phyloP scores from a whole-genome alignment of 208 protist species.

The Entamoeba invadens region DNA sequence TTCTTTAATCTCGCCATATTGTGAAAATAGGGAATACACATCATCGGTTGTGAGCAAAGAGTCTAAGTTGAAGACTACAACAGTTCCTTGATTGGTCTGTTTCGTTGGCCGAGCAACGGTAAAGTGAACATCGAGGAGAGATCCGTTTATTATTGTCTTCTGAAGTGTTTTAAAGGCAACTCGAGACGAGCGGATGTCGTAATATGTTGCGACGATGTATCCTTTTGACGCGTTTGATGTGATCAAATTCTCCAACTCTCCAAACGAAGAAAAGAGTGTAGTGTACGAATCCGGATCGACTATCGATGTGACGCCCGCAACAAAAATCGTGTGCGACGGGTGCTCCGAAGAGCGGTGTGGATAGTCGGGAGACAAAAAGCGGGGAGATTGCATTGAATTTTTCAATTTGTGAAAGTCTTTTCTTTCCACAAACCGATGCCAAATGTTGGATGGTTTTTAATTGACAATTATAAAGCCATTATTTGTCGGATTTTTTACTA shows the following conservation, averaged over 20 bases:
- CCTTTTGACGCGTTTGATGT: slow-evolving; percentile 33
- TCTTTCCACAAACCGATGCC: no score
- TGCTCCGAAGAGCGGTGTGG: background rate
- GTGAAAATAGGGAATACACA: slow-evolving; percentile 34
- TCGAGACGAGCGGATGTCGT: slow-evolving; percentile 43
- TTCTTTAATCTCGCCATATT: slow-evolving; percentile 48
- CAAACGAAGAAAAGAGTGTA: background rate
- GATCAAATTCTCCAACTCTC: slow-evolving; percentile 37
- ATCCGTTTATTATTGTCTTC: slow-evolving; percentile 4
- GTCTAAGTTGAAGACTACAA: slow-evolving; percentile 53
- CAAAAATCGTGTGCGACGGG: background rate
- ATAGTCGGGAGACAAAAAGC: background rate
- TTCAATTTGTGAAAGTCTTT: no score
- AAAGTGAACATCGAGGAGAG: slow-evolving; percentile 39
- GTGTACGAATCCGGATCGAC: background rate
- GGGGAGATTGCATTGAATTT: background rate
- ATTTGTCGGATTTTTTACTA: no score
- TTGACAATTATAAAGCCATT: no score
- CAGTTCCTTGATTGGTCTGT: slow-evolving; percentile 44
- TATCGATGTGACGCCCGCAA: background rate
- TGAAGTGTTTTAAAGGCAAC: slow-evolving; percentile 38
- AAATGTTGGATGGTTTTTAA: no score
- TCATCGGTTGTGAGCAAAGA: slow-evolving; percentile 24
- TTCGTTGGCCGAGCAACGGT: slow-evolving; percentile 2
- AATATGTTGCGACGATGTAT: slow-evolving; percentile 51